phyloP scores from a whole-genome alignment of 257 asterid species.

The Solanum tarapatanum region DNA sequence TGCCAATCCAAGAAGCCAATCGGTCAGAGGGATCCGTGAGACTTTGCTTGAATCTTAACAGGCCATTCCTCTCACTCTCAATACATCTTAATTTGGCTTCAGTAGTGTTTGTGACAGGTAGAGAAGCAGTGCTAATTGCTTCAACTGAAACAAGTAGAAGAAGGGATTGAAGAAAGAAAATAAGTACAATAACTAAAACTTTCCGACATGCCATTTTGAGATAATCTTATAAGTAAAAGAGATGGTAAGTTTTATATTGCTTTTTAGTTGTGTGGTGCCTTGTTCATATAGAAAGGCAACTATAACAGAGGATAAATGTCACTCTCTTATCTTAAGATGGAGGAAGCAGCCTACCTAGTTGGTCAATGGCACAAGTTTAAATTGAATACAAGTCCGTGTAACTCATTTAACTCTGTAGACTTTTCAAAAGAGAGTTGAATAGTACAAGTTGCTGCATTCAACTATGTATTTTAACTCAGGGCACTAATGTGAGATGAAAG shows the following conservation, averaged over 20 bases:
- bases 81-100: neutral
- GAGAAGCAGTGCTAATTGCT: neutral
- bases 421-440: too few species aligned
- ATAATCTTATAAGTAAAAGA: neutral
- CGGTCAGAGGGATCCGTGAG: conserved; percentile 9
- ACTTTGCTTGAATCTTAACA: conserved; percentile 4
- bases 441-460: too few species aligned
- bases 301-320: too few species aligned
- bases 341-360: too few species aligned
- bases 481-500: too few species aligned
- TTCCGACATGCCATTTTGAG: neutral
- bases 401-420: too few species aligned
- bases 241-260: neutral
- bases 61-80: conserved; percentile 8
- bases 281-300: too few species aligned
- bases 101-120: neutral
- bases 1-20: conserved; percentile 18
- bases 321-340: too few species aligned
- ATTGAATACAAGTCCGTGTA: too few species aligned
- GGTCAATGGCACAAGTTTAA: too few species aligned
- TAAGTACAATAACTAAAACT: neutral
- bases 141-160: neutral
- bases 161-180: neutral
- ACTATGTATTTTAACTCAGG: too few species aligned
- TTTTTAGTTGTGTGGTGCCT: too few species aligned